Evolutionary conservation across 2,329 filamentous ascomycete genomes (phyloP), one percentile per base, ranked within the genome.

Genomic region (Xylogone sp.): DNA sequence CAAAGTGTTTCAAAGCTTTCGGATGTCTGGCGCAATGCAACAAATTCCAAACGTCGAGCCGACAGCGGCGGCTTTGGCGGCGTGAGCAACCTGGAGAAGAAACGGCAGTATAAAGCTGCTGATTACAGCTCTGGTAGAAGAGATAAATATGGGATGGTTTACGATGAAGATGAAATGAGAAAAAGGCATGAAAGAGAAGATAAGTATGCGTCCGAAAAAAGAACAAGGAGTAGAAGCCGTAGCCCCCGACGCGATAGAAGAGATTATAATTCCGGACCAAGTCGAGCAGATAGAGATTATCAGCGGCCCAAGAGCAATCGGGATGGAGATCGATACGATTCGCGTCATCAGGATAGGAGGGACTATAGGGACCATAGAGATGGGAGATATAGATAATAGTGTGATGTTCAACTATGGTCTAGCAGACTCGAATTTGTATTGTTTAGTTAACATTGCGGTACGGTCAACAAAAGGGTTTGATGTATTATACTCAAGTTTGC

Each of bases 1-100:
- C 94, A 99, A 73, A 96, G 90, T 66, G 94, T 92, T 55, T 82
- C 85, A 56, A 93, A 90, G 66, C 73, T 99, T 7, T 94, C 90
- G 44, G 90, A 96, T 56, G 85, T 86, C 16, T 99, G 94, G 94
- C 82, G 94, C 56, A 87, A 83, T 54, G 86, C 86, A 42, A 90
- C 92, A 19, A 96, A 96, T 64, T 81, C 79, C 42, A 97, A 96
- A 73, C 81, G 93, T 45, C 73, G 77, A 64, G 68, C 73, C 2
- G 71, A 71, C 18, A 77, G 76, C 27, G 90, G 90, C 49, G 94
- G 94, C 6, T 99, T 95, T 75, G 94, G 94, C 58, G 94, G 94
- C 52, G 89, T 97, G 27, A 83, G 85, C 51, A 86, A 87, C 56
- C 75, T 99, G 53, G 92, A 97, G 72, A 94, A 91, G 76, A 88